A percentile compares a stretch with the other conserved stretches of the same genome.
Conservation (phyloP, 1,139 yeast genomes). For the Geotrichum citri-aurantii region DNA sequence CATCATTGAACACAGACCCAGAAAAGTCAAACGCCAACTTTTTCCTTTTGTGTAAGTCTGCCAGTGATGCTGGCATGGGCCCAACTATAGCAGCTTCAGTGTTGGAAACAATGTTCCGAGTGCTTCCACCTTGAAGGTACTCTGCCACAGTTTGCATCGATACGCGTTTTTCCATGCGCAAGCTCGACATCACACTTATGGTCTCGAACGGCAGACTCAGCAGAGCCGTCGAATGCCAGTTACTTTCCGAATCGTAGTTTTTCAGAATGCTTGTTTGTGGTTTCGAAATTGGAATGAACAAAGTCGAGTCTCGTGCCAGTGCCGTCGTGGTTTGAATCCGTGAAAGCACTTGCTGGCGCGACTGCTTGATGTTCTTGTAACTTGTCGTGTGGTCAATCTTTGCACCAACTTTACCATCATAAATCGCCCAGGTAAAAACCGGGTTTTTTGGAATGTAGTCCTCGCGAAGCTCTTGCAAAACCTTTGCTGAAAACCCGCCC, state of each 20-base stretch:
- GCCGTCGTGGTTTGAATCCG: conserved; percentile 46
- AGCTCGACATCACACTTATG: conserved; percentile 28
- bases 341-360: conserved; percentile 32
- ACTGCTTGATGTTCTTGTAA: conserved; percentile 16
- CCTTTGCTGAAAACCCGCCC: conserved; percentile 66
- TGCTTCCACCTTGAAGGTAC: conserved; percentile 23
- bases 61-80: conserved; percentile 1
- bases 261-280: conserved; percentile 21
- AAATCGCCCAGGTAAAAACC: conserved; percentile 53
- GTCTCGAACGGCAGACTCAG: conserved; percentile 30
- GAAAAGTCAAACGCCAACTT: conserved; percentile 18
- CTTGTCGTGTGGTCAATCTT: conserved; percentile 4
- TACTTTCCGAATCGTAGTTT: conserved; percentile 22
- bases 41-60: conserved; percentile 1
- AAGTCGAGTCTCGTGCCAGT: conserved; percentile 43
- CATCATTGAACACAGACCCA: conserved; percentile 17
- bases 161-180: conserved; percentile 23
- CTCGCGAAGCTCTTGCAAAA: conserved; percentile 55
- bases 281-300: conserved; percentile 47
- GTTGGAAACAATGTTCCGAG: conserved; percentile 26
- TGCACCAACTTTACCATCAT: conserved; percentile 24
- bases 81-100: conserved; percentile 19
- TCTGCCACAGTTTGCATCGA: conserved; percentile 28
- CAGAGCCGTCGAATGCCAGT: conserved; percentile 31
- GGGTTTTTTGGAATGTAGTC: conserved; percentile 62